These are phyloP conservation scores for Gossypium trilobum DNA, from an alignment of 441 rosid genomes.

Conservation along the genomic window DNA sequence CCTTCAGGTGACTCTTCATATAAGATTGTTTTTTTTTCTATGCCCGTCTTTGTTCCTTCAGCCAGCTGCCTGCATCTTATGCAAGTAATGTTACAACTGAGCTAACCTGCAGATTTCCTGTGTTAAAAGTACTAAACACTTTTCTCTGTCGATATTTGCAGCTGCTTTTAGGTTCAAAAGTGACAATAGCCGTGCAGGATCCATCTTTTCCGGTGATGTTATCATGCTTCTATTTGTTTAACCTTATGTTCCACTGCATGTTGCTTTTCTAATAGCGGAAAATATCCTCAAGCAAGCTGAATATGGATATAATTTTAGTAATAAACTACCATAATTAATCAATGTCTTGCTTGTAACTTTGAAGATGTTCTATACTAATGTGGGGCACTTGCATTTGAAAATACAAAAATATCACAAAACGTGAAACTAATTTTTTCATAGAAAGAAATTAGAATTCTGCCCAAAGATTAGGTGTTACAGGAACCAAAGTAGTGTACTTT, in stretches of 20 bases:
- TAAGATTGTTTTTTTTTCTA: neutral
- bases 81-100: neutral
- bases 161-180: conserved; percentile 60
- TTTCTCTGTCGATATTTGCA: conserved; percentile 22
- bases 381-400: neutral
- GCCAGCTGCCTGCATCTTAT: neutral
- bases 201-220: conserved; percentile 70
- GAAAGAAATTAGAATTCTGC: neutral
- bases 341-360: neutral
- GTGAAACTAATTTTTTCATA: neutral
- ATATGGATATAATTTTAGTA: neutral
- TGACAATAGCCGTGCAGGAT: conserved; percentile 65
- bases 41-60: neutral
- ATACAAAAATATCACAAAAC: neutral
- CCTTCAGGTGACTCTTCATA: conserved; percentile 40
- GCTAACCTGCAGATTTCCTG: neutral
- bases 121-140: neutral
- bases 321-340: neutral
- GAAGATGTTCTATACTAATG: neutral
- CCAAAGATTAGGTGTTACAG: neutral
- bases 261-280: neutral
- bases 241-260: neutral
- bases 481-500: neutral
- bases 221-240: conserved; percentile 4
- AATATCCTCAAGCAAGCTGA: neutral